Base-by-base conservation (phyloP, 768 basidiomycete species). In the Paxillus ammoniavirescens region DNA sequence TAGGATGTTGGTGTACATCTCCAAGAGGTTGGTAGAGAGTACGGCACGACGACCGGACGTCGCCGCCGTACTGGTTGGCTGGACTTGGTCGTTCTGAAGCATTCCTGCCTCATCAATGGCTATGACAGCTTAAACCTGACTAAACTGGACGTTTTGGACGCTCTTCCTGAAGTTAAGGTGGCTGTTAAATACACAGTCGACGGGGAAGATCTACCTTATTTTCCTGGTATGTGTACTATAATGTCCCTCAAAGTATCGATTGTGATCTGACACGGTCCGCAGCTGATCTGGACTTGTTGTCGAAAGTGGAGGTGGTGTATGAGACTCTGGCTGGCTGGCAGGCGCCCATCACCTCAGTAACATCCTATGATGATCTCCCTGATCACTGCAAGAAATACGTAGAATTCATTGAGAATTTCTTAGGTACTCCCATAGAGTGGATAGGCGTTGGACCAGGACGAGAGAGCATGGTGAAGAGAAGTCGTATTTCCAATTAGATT, bases 21-120 rank as follows among this genome's bases (percentile, higher is more conserved):
- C 15, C 97, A 98, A 76, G 92, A 95, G 72, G 87, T 98, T 8
- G 97, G 97, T 5, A 80, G 78, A 43, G 97, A 99, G 69, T 97
- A 81, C 59, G 97, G 97, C 17, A 85, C 83, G 23, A 97, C 94
- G 1, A 99, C 97, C 1, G 97, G 97, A 7, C 85, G 97, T 28
- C 77, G 90, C 36, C 81, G 97, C 54, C 88, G 97, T 50, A 93
- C 94, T 71, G 97, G 97, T 12, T 99, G 97, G 97, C 84, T 99
- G 42, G 97, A 99, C 72, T 78, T 98, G 13, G 92, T 98, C 52
- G 93, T 98, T 40, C 81, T 99, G 78, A 87, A 85, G 69, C 87
- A 98, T 72, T 98, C 96, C 7, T 84, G 78, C 66, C 73, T 91
- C 57, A 92, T 99, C 80, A 99, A 99, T 70, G 97, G 97, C 35